These are phyloP conservation scores for Thelephora terrestris DNA, from an alignment of 1,284 basidiomycete species.

Conservation along the genomic window DNA sequence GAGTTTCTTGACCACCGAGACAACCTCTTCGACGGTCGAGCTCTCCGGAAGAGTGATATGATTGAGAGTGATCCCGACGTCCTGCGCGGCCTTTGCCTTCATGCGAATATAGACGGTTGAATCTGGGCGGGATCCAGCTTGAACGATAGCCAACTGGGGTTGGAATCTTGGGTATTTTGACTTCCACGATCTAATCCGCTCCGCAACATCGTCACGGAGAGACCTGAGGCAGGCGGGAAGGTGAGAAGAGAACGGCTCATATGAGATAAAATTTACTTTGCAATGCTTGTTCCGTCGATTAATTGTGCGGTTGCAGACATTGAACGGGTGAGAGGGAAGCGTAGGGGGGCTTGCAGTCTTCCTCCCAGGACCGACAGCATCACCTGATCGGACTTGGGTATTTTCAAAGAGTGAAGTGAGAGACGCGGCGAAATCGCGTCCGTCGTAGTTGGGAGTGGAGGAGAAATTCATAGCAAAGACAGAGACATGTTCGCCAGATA, in stretches of 20 bases:
- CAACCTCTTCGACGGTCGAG: constrained; percentile 67
- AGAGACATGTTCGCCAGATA: no score
- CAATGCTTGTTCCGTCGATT: constrained; percentile 85
- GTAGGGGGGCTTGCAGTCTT: no score
- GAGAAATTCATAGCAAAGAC: no score
- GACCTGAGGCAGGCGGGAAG: constrained; percentile 37
- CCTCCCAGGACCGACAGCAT: no score
- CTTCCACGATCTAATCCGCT: constrained; percentile 52
- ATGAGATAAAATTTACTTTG: constrained; percentile 51
- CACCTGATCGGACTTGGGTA: no score
- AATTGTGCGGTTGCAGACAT: constrained; percentile 32
- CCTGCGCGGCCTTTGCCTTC: constrained; percentile 94
- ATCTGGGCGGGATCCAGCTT: constrained; percentile 88
- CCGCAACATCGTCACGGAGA: constrained; percentile 66
- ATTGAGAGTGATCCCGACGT: constrained; percentile 86
- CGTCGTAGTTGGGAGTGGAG: no score
- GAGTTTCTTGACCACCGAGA: constrained; percentile 70
- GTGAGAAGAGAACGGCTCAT: constrained; percentile 6
- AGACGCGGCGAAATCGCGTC: no score
- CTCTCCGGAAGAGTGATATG: constrained; percentile 74
- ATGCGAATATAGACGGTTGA: constrained; percentile 93
- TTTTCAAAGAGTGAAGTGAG: no score
- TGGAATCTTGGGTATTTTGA: constrained; percentile 73
- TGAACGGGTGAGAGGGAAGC: no score
- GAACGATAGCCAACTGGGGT: constrained; percentile 87